These are phyloP conservation scores for Backusella luteola DNA, from an alignment of 192 early-diverging fungal species.

Conservation along the genomic window DNA sequence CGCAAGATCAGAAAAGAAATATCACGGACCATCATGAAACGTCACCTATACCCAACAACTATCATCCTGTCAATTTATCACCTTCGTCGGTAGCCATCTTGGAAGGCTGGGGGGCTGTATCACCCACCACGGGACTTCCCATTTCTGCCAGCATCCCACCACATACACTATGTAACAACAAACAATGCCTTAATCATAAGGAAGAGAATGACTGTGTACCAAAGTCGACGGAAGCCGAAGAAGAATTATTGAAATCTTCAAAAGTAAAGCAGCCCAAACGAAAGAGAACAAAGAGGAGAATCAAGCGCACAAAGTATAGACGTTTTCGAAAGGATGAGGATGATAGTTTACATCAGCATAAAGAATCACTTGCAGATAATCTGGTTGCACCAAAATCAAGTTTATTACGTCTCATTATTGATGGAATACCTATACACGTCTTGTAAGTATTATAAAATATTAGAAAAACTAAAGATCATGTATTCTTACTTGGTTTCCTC, in stretches of 20 bases:
- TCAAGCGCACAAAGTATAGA: constrained; percentile 1
- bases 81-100: constrained; percentile 15
- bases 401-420: constrained; percentile 49
- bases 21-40: neutral
- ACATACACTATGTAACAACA: neutral
- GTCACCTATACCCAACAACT: neutral
- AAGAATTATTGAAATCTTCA: neutral
- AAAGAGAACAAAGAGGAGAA: neutral
- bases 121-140: constrained; percentile 22
- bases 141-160: constrained; percentile 27
- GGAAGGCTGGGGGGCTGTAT: constrained; percentile 20
- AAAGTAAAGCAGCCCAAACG: neutral
- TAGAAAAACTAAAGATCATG: neutral
- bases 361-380: neutral
- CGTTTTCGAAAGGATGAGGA: neutral
- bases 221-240: neutral
- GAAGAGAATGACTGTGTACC: neutral
- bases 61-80: neutral
- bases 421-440: constrained; percentile 54
- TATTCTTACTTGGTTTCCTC: neutral
- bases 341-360: neutral
- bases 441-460: constrained; percentile 41
- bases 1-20: neutral
- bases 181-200: neutral
- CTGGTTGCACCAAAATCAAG: constrained; percentile 39